Evolutionary conservation across 257 asterid species (phyloP).

Genomic region (Nicotiana tabacum): DNA sequence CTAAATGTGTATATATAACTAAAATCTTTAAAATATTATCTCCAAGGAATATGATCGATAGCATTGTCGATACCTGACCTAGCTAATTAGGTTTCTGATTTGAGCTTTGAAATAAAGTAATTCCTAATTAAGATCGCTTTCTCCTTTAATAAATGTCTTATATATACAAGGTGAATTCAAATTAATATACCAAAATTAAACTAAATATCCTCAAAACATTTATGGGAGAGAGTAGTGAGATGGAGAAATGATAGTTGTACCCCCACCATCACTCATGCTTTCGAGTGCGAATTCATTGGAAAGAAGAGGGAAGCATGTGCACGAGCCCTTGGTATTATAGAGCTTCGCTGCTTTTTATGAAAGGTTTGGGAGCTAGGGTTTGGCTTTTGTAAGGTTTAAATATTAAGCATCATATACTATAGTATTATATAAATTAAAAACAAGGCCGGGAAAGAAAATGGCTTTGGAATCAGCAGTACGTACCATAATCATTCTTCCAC

Average conservation of each 20-base stretch:
- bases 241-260: background rate
- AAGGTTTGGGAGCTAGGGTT: background rate
- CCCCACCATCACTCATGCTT: background rate
- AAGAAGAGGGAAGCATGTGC: constrained; percentile 1
- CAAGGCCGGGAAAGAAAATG: background rate
- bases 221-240: background rate
- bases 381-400: background rate
- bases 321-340: background rate
- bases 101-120: background rate
- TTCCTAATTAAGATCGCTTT: background rate
- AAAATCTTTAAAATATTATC: background rate
- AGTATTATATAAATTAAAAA: background rate
- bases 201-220: background rate
- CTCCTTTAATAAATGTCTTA: background rate
- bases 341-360: background rate
- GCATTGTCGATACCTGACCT: too few species aligned
- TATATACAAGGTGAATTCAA: background rate
- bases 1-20: background rate
- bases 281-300: background rate
- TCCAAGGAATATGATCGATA: background rate
- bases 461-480: background rate
- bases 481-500: background rate
- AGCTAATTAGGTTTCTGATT: too few species aligned
- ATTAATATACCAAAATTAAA: background rate
- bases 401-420: background rate